Conservation (phyloP, 106 monocot genomes). For the Ottelia alismoides region DNA sequence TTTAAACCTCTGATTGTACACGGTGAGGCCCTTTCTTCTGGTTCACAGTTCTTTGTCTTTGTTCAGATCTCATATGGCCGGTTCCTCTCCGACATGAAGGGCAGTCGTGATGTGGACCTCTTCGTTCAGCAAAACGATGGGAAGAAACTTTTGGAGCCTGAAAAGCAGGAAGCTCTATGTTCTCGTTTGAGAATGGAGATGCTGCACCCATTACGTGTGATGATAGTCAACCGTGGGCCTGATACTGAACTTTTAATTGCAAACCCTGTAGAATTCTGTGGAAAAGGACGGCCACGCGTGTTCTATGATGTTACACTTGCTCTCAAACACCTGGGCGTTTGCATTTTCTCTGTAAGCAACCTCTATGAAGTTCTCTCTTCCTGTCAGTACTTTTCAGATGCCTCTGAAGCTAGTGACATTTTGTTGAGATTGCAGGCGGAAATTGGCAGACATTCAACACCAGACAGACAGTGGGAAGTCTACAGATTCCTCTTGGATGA, state of each 20-base stretch:
- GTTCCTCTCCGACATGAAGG: slow-evolving; percentile 64
- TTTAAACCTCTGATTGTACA: neutral
- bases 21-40: neutral
- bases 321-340: slow-evolving; percentile 64
- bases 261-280: slow-evolving; percentile 78
- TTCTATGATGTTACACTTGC: slow-evolving; percentile 73
- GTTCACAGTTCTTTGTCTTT: neutral
- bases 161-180: slow-evolving; percentile 49
- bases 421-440: slow-evolving; percentile 44
- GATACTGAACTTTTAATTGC: slow-evolving; percentile 87
- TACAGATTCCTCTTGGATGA: slow-evolving; percentile 86
- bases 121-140: slow-evolving; percentile 75
- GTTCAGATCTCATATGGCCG: slow-evolving; percentile 70
- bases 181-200: slow-evolving; percentile 65
- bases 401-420: neutral
- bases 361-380: neutral
- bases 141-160: slow-evolving; percentile 69
- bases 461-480: slow-evolving; percentile 81
- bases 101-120: slow-evolving; percentile 70
- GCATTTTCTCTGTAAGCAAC: slow-evolving; percentile 78
- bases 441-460: slow-evolving; percentile 50
- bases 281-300: slow-evolving; percentile 83
- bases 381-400: too few relatives aligned
- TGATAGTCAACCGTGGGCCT: slow-evolving; percentile 61
- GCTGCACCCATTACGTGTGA: slow-evolving; percentile 71